phyloP scores from a whole-genome alignment of 1,284 basidiomycete species.

The Stereum hirsutum region DNA sequence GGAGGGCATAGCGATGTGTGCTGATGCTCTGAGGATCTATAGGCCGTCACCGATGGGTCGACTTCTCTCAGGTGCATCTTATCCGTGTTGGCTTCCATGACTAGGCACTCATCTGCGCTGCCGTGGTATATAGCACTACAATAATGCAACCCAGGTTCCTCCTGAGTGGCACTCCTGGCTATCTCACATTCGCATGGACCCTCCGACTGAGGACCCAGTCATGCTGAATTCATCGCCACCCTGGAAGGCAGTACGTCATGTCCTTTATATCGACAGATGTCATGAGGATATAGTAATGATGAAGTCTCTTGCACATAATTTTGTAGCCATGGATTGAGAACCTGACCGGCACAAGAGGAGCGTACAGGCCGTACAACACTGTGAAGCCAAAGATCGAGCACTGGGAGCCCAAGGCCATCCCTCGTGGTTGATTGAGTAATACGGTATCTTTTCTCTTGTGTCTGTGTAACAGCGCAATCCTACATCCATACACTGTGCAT shows the following conservation, averaged over 20 bases:
- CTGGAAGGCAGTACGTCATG: slow-evolving; percentile 73
- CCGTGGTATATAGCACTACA: slow-evolving; percentile 52
- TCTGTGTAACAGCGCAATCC: too few relatives aligned
- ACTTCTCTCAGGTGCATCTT: slow-evolving; percentile 69
- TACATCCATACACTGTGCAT: slow-evolving; percentile 5
- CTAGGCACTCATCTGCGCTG: not conserved
- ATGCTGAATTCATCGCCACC: slow-evolving; percentile 60
- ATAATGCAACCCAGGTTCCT: slow-evolving; percentile 84
- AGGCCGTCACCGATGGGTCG: slow-evolving; percentile 94
- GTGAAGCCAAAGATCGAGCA: slow-evolving; percentile 70
- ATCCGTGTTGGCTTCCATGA: not conserved
- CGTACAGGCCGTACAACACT: slow-evolving; percentile 85
- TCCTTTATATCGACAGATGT: slow-evolving; percentile 1
- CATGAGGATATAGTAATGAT: not conserved
- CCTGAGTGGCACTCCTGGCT: slow-evolving; percentile 96
- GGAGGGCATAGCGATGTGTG: too few relatives aligned
- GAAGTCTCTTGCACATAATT: not conserved
- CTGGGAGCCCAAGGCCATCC: slow-evolving; percentile 73
- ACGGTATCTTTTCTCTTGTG: slow-evolving; percentile 6
- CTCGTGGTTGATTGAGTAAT: slow-evolving; percentile 25
- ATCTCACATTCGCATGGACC: slow-evolving; percentile 77
- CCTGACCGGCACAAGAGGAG: slow-evolving; percentile 84
- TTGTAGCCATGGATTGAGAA: slow-evolving; percentile 74
- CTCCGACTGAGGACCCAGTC: slow-evolving; percentile 69
- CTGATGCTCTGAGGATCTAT: too few relatives aligned